These are phyloP conservation scores for Polyplosphaeria fusca DNA, from an alignment of 495 filamentous ascomycete genomes.

Conservation along the genomic window DNA sequence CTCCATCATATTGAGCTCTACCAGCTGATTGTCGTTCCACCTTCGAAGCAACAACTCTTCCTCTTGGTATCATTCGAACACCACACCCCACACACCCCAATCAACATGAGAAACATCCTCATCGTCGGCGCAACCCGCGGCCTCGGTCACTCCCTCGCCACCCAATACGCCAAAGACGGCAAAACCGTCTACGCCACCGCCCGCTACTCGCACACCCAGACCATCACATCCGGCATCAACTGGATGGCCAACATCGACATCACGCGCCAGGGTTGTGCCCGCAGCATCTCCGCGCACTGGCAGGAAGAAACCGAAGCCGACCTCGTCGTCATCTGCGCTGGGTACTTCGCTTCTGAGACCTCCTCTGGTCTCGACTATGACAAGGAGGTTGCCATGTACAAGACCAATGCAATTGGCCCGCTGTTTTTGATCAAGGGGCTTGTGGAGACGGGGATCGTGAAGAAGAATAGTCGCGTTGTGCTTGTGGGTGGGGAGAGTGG, in stretches of 20 bases:
- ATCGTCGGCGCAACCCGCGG: constrained; percentile 68
- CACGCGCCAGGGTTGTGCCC: no score
- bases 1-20: no score
- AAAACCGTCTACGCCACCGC: constrained; percentile 59
- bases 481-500: constrained; percentile 67
- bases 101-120: constrained; percentile 49
- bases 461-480: constrained; percentile 53
- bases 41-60: no score
- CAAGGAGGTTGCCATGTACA: constrained; percentile 69
- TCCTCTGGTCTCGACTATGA: constrained; percentile 62
- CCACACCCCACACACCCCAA: no score
- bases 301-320: constrained; percentile 46
- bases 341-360: constrained; percentile 65
- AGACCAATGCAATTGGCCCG: constrained; percentile 62
- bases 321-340: constrained; percentile 63
- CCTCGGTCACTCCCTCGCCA: constrained; percentile 61
- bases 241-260: constrained; percentile 36
- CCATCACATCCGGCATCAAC: constrained; percentile 14
- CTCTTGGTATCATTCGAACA: no score
- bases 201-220: constrained; percentile 42
- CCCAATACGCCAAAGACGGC: constrained; percentile 51
- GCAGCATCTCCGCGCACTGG: constrained; percentile 1
- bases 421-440: constrained; percentile 65
- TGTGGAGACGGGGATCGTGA: constrained; percentile 33
- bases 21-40: no score